A percentile compares a stretch with the other conserved stretches of the same genome.
These are phyloP conservation scores for Carex cristatella DNA, from an alignment of 176 grass and related monocot genomes.

Conservation along the genomic window DNA sequence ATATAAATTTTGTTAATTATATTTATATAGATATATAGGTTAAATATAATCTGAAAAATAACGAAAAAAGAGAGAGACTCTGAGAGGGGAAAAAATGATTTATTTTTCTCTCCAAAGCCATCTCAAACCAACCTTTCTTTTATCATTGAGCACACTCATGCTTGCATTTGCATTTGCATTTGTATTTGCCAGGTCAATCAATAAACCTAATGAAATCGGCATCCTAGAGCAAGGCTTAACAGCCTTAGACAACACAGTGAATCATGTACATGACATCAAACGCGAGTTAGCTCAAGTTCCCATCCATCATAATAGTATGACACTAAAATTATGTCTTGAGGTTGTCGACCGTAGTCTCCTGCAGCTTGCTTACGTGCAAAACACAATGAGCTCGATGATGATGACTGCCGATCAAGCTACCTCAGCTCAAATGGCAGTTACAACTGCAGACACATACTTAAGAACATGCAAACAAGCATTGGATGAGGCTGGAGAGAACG, in stretches of 20 bases:
- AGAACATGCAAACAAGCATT: neutral
- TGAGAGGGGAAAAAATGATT: neutral
- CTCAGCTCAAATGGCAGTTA: neutral
- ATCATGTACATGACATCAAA: neutral
- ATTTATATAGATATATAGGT: neutral
- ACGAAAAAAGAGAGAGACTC: neutral
- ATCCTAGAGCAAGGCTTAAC: neutral
- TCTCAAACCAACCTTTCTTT: neutral
- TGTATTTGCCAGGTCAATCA: neutral
- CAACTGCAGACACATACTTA: neutral
- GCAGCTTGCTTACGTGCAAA: neutral
- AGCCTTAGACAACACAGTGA: neutral
- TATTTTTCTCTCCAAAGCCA: neutral
- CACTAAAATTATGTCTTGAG: neutral
- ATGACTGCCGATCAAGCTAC: neutral
- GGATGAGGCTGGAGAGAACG: neutral
- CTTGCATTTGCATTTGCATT: neutral
- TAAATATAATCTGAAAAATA: neutral
- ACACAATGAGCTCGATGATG: neutral
- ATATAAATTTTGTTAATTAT: neutral
- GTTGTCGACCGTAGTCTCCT: neutral
- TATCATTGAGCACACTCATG: neutral
- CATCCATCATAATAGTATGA: neutral
- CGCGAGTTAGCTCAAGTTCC: neutral
- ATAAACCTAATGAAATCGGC: neutral